Evolutionary conservation across 176 grass and related monocot species (phyloP), one percentile per base, ranked within the genome.

Genomic region (Metroxylon sagu): DNA sequence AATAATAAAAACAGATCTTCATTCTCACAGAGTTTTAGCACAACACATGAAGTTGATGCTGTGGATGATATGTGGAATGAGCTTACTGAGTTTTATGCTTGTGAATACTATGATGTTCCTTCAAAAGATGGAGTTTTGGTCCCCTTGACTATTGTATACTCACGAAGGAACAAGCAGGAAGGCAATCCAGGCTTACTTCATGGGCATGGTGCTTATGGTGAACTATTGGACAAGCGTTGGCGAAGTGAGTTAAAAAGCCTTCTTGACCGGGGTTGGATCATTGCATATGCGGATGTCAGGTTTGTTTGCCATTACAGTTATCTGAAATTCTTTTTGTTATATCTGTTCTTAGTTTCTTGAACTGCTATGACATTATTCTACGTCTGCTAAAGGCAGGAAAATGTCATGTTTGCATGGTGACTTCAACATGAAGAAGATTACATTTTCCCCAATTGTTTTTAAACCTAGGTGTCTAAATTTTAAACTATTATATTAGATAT

Each of bases 221-320:
- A 97, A 70, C 57, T 91, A 79, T 56, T 90, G 55, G 87, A 97
- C 69, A 83, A 82, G 53, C 84, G 86, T 53, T 97, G 92, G 92
- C 69, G 69, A 50, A 91, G 81, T 67, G 92, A 97, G 70, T 72
- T 97, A 58, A 97, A 97, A 82, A 97, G 81, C 72, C 76, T 91
- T 62, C 75, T 97, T 6, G 84, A 91, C 63, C 81, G 87, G 14
- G 92, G 92, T 65, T 97, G 92, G 87, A 70, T 87, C 77, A 82
- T 97, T 71, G 87, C 92, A 66, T 97, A 78, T 80, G 87, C 92
- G 35, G 92, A 97, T 88, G 92, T 91, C 55, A 91, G 92, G 92
- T 88, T 73, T 54, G 18, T 6, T 16, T 68, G 3, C 35, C 2
- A 12, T 14, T 14, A 43, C 35, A 14, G 8, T 14, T 2, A 43